Base-by-base conservation (phyloP, 1,284 basidiomycete species). In the Fomitopsis pinicola region DNA sequence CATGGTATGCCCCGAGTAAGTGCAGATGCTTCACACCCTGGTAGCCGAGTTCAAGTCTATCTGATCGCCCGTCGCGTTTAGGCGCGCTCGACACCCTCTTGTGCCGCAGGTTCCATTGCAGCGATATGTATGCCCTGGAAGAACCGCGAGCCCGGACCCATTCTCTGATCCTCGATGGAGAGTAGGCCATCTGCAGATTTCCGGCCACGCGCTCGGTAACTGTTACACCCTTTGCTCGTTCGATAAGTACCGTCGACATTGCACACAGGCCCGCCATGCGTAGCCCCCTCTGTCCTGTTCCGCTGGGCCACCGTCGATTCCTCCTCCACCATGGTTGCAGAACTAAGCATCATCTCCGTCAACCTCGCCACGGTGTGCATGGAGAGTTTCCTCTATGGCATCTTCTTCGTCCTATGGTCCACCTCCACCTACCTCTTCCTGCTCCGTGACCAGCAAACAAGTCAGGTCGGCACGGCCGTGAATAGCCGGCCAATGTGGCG, bases 321-420 rank as follows among this genome's bases (percentile, higher is more conserved):
- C 48, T 38, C 19, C 35, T 54, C 52, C 52, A 54, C 14, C 52
- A 54, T 54, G 52, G 58, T 59, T 10, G 38, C 36, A 33, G 58
- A 59, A 28, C 42, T 59, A 26, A 42, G 14, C 30, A 17, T 59
- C 35, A 33, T 59, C 19, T 42, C 36, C 42, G 58, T 59, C 30
- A 59, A 59, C 42, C 58, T 59, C 26, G 58, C 58, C 33, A 54
- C 58, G 40, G 50, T 42, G 42, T 44, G 38, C 52, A 44, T 59
- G 36, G 58, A 59, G 52, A 59, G 58, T 33, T 55, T 44, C 50
- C 52, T 59, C 50, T 59, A 55, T 46, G 58, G 58, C 40, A 59
- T 59, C 40, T 54, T 59, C 52, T 33, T 28, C 19, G 19, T 59
- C 30, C 48, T 59, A 4, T 59, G 35, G 28, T 50, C 36, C 52